Evolutionary conservation across 2,329 filamentous ascomycete species (phyloP).

Genomic region (Septoria petroselini): DNA sequence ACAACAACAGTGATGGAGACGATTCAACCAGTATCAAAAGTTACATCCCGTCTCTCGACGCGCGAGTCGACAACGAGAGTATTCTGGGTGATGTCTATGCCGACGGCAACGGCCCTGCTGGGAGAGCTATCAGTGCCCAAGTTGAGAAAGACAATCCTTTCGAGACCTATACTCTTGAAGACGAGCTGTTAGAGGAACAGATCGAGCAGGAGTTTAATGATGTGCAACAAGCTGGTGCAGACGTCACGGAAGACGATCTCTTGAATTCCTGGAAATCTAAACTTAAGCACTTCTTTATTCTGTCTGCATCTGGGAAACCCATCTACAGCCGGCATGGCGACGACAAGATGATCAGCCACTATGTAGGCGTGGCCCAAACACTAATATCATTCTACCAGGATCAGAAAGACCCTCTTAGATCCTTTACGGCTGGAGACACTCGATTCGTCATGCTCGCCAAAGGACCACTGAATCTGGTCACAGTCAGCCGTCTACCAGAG

Average conservation of each 20-base stretch:
- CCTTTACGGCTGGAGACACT: slow-evolving; percentile 81
- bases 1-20: slow-evolving; percentile 54
- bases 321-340: slow-evolving; percentile 96
- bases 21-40: slow-evolving; percentile 66
- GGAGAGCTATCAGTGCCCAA: slow-evolving; percentile 64
- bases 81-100: slow-evolving; percentile 69
- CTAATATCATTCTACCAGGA: slow-evolving; percentile 96
- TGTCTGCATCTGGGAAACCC: slow-evolving; percentile 93
- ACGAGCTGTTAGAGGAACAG: slow-evolving; percentile 54
- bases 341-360: slow-evolving; percentile 82
- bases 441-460: slow-evolving; percentile 83
- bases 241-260: slow-evolving; percentile 55
- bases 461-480: slow-evolving; percentile 87
- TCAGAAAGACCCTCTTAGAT: slow-evolving; percentile 69
- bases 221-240: slow-evolving; percentile 58
- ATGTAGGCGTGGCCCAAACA: slow-evolving; percentile 92
- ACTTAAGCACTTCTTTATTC: slow-evolving; percentile 92
- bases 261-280: slow-evolving; percentile 82
- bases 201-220: slow-evolving; percentile 78
- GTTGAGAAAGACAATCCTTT: slow-evolving; percentile 59
- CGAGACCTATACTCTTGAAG: slow-evolving; percentile 51
- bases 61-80: slow-evolving; percentile 72
- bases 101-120: slow-evolving; percentile 64
- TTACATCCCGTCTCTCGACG: slow-evolving; percentile 61
- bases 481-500: slow-evolving; percentile 87